Base-by-base conservation (phyloP, 140 eudicot genomes). In the Anethum foeniculum region DNA sequence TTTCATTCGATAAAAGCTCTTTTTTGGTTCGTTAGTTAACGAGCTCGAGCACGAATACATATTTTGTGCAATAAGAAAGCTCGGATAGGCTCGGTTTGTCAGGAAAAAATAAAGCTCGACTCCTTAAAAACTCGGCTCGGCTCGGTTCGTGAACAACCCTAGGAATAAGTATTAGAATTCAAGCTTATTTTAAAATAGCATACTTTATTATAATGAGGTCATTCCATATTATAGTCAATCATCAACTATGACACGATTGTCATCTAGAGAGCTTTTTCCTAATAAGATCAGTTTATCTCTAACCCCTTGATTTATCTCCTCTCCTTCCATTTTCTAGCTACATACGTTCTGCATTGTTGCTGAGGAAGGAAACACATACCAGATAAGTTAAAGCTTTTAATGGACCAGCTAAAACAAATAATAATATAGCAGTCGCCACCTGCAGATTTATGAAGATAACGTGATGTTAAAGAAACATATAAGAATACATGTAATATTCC, bases 381-480 rank as follows among this genome's bases (percentile, higher is more conserved):
- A 90, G 80, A 85, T 94, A 90, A 71, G 94, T 89, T 77, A 90
- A 27, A 36, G 98, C 96, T 83, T 94, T 94, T 67, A 94, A 86
- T 65, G 97, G 98, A 82, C 98, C 98, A 80, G 96, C 88, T 85
- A 92, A 87, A 71, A 92, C 95, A 60, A 94, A 86, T 86, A 94
- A 86, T 27, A 94, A 85, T 75, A 87, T 85, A 77, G 90, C 85
- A 43, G 97, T 94, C 76, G 98, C 98, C 86, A 94, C 94, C 98
- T 94, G 86, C 79, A 48, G 36, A 82, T 75, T 62, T 11, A 36
- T 52, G 58, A 78, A 48, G 7, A 81, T 51, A 34, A n/a, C 39
- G 3, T 39, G 69, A 83, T 3, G 69, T 6, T 65, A 75, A 23
- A 19, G 5, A 16, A 30, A 60, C 36, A 30, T 12, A 49, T 6